phyloP scores from a whole-genome alignment of 2,329 filamentous ascomycete species.

The Neoarthrinium moseri region DNA sequence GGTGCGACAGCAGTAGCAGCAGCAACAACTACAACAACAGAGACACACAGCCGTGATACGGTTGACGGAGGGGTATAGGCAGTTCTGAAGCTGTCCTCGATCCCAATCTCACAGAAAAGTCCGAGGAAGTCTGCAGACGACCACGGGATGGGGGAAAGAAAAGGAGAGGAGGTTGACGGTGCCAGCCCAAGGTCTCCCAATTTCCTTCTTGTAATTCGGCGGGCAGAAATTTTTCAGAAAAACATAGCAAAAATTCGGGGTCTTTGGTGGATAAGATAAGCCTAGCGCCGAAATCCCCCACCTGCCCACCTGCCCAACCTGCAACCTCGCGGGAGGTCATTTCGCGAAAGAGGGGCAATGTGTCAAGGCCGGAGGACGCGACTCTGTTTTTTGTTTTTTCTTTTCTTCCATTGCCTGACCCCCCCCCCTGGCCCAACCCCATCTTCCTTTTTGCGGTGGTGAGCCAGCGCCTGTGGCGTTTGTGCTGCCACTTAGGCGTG shows the following conservation, averaged over 20 bases:
- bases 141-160: background rate
- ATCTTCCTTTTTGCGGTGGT: too few relatives aligned
- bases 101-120: constrained; percentile 4
- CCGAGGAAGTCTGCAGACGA: background rate
- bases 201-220: background rate
- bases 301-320: too few relatives aligned
- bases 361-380: too few relatives aligned
- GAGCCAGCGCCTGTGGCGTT: too few relatives aligned
- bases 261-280: constrained; percentile 9
- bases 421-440: too few relatives aligned
- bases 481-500: too few relatives aligned
- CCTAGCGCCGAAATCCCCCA: constrained; percentile 4
- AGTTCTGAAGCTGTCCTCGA: constrained; percentile 5
- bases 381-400: too few relatives aligned
- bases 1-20: background rate
- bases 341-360: too few relatives aligned
- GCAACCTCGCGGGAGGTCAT: too few relatives aligned
- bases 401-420: too few relatives aligned
- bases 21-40: constrained; percentile 6
- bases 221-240: constrained; percentile 8
- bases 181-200: constrained; percentile 12
- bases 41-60: background rate
- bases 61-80: too few relatives aligned
- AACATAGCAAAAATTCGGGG: constrained; percentile 6
- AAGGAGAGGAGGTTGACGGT: constrained; percentile 2